Percentiles rank a stretch among this genome's conserved stretches.
phyloP scores from a whole-genome alignment of 768 basidiomycete species.

The Holtermannia corniformis region DNA sequence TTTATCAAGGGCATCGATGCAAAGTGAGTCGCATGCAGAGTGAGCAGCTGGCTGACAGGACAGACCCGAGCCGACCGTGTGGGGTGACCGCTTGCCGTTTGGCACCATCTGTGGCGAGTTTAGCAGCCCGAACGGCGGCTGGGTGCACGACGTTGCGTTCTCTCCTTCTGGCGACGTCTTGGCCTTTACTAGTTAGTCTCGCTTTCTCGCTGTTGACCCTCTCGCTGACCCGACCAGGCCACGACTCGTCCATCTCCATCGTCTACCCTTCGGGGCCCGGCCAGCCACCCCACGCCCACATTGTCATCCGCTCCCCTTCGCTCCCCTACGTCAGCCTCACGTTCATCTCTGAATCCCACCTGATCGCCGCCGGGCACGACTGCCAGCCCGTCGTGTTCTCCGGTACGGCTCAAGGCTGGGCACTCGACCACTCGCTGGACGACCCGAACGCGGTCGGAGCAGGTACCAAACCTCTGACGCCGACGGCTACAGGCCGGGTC shows the following conservation, averaged over 20 bases:
- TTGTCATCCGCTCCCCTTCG: conserved; percentile 64
- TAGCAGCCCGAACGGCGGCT: conserved; percentile 76
- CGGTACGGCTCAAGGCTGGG: conserved; percentile 68
- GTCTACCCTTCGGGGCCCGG: conserved; percentile 73
- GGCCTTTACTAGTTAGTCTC: conserved; percentile 75
- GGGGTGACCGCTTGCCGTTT: conserved; percentile 98
- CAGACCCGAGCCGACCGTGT: conserved; percentile 78
- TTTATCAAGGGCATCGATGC: conserved; percentile 98
- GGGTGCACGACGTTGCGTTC: conserved; percentile 94
- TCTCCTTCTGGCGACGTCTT: conserved; percentile 91
- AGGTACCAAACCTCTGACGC: conserved; percentile 48
- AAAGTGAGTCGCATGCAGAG: conserved; percentile 48
- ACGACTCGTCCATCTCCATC: conserved; percentile 86
- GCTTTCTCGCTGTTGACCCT: neutral
- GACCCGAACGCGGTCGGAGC: conserved; percentile 52
- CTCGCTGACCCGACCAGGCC: conserved; percentile 50
- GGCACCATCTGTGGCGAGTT: conserved; percentile 96
- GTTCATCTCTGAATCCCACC: conserved; percentile 70
- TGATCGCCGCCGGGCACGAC: conserved; percentile 93
- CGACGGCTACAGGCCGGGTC: conserved; percentile 42
- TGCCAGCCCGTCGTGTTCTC: conserved; percentile 87
- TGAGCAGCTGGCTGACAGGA: neutral
- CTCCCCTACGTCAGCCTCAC: conserved; percentile 75
- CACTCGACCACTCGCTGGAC: conserved; percentile 69
- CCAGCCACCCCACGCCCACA: conserved; percentile 46